These are phyloP conservation scores for Fennellomyces sp. DNA, from an alignment of 371 early-diverging fungal species.

Conservation along the genomic window DNA sequence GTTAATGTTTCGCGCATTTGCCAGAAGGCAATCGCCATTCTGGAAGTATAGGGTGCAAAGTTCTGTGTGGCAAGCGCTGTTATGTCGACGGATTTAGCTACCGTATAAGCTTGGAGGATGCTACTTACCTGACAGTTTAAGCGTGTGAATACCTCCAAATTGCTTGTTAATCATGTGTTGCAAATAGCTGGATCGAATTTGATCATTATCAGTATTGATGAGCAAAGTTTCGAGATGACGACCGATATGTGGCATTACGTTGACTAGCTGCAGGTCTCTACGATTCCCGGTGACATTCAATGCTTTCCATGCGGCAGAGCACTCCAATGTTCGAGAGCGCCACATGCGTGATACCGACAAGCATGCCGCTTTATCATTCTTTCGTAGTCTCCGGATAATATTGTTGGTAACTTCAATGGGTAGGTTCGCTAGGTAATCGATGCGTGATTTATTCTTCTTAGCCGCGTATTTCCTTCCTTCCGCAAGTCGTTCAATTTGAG, in stretches of 20 bases:
- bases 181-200: no score
- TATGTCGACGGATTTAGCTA: not conserved
- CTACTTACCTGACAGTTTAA: no score
- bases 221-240: not conserved
- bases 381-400: not conserved
- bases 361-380: not conserved
- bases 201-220: no score
- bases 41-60: not conserved
- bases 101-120: not conserved
- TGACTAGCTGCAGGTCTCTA: not conserved
- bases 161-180: no score
- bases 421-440: not conserved
- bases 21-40: not conserved
- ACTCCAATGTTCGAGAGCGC: not conserved
- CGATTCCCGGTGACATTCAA: not conserved
- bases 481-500: not conserved
- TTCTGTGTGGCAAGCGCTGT: not conserved
- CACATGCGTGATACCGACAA: not conserved
- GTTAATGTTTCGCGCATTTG: not conserved
- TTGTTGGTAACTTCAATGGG: not conserved
- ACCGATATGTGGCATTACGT: not conserved
- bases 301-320: not conserved
- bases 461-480: not conserved
- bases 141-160: no score
- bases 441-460: not conserved